Percentiles rank a stretch among this genome's conserved stretches.
Evolutionary conservation across 75 land plant genomes (phyloP).

Genomic region (Cupressus sempervirens): DNA sequence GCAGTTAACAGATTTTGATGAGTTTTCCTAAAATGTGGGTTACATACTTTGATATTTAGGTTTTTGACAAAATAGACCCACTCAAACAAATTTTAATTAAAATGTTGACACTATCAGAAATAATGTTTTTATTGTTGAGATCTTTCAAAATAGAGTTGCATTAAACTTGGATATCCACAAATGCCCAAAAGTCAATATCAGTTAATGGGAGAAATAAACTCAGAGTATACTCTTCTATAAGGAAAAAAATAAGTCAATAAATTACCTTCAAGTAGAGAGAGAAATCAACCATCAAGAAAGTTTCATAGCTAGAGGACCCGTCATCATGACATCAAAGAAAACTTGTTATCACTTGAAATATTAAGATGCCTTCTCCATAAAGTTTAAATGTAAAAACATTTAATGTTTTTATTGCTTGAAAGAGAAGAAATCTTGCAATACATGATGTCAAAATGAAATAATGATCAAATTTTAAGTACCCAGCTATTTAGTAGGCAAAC

Average conservation of each 20-base stretch:
- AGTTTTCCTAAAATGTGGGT: not conserved
- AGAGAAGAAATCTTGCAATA: not conserved
- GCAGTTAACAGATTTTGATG: not conserved
- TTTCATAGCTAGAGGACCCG: too few relatives aligned
- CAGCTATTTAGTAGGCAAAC: not conserved
- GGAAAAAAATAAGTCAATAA: too few relatives aligned
- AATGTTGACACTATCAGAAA: not conserved
- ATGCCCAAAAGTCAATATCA: not conserved
- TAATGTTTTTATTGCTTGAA: not conserved
- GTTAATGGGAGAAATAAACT: not conserved
- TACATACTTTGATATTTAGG: not conserved
- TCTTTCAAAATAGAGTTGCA: not conserved
- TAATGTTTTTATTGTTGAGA: not conserved
- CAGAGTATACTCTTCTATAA: not conserved
- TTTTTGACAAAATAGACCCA: not conserved
- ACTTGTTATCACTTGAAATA: too few relatives aligned
- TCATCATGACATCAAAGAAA: too few relatives aligned
- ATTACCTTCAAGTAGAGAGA: too few relatives aligned
- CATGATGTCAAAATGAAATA: not conserved
- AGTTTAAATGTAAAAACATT: not conserved
- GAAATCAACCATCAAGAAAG: too few relatives aligned
- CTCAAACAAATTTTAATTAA: not conserved
- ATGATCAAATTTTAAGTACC: not conserved
- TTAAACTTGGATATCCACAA: too few relatives aligned
- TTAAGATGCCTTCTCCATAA: too few relatives aligned